Evolutionary conservation across 2,329 filamentous ascomycete genomes (phyloP).

Genomic region (Elsinoe perseae): DNA sequence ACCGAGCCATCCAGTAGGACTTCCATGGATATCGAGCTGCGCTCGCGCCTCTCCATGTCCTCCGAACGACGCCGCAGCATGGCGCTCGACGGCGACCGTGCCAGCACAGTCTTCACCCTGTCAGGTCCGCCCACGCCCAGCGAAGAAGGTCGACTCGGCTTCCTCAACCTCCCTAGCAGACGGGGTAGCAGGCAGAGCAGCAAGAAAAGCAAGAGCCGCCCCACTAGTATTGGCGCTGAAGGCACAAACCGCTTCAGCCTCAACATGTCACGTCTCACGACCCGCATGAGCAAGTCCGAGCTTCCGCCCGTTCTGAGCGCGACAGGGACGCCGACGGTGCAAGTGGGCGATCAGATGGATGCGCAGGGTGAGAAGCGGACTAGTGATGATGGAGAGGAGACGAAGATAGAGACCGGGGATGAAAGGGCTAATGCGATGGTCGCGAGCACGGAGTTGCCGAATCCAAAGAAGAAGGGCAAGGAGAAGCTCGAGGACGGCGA

Average conservation of each 20-base stretch:
- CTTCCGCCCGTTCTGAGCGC: not conserved
- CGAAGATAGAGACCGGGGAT: not conserved
- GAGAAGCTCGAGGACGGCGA: not conserved
- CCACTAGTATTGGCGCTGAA: slow-evolving; percentile 29
- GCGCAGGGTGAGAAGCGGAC: not conserved
- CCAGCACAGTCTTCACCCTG: slow-evolving; percentile 22
- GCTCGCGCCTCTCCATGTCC: slow-evolving; percentile 31
- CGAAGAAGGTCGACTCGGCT: slow-evolving; percentile 33
- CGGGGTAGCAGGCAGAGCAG: slow-evolving; percentile 24
- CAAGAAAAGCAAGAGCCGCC: slow-evolving; percentile 33
- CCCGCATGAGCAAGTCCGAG: slow-evolving; percentile 33
- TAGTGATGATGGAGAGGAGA: not conserved
- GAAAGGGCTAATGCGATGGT: not conserved
- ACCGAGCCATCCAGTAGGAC: slow-evolving; percentile 23
- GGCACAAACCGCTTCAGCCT: slow-evolving; percentile 33
- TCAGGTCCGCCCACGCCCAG: slow-evolving; percentile 35
- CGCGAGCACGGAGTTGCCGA: not conserved
- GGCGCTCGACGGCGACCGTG: slow-evolving; percentile 32
- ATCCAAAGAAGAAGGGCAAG: slow-evolving; percentile 7
- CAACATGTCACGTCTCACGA: slow-evolving; percentile 34
- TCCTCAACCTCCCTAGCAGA: slow-evolving; percentile 27
- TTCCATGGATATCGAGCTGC: slow-evolving; percentile 25
- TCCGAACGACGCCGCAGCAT: slow-evolving; percentile 34
- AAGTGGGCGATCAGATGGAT: not conserved
- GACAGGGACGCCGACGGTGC: slow-evolving; percentile 31